These are phyloP conservation scores for Hemileia vastatrix DNA, from an alignment of 1,284 basidiomycete genomes.

Conservation along the genomic window DNA sequence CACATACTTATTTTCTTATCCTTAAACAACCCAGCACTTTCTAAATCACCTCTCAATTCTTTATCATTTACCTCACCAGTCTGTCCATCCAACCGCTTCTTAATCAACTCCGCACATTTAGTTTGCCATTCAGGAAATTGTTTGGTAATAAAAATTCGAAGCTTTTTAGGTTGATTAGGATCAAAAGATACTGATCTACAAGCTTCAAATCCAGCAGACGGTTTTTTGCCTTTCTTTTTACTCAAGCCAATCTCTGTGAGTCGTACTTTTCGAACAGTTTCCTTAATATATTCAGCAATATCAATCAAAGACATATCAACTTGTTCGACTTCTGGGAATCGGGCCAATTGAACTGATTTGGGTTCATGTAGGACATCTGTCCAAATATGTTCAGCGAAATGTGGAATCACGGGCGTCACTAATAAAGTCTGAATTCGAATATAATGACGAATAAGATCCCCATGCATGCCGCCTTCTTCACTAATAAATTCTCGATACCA, in stretches of 20 bases:
- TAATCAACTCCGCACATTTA: slow-evolving; percentile 63
- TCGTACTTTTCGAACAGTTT: slow-evolving; percentile 75
- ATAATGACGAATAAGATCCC: slow-evolving; percentile 64
- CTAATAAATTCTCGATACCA: slow-evolving; percentile 90
- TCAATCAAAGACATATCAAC: slow-evolving; percentile 48
- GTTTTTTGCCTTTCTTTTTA: slow-evolving; percentile 28
- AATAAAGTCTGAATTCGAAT: slow-evolving; percentile 70
- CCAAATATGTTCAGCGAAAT: slow-evolving; percentile 92
- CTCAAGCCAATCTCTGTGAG: slow-evolving; percentile 70
- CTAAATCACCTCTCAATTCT: slow-evolving; percentile 62
- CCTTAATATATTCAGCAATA: slow-evolving; percentile 53
- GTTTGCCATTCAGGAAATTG: slow-evolving; percentile 92
- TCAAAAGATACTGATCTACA: slow-evolving; percentile 55
- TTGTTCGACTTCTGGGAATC: slow-evolving; percentile 54
- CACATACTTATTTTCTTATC: slow-evolving; percentile 66
- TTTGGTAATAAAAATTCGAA: slow-evolving; percentile 79
- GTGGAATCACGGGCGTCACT: slow-evolving; percentile 80
- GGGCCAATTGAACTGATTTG: slow-evolving; percentile 68
- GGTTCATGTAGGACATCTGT: slow-evolving; percentile 61
- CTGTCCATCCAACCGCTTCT: slow-evolving; percentile 57
- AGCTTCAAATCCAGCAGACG: neutral
- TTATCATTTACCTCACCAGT: slow-evolving; percentile 69
- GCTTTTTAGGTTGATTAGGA: slow-evolving; percentile 70
- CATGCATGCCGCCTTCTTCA: slow-evolving; percentile 70
- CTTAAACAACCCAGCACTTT: slow-evolving; percentile 73